Conservation (phyloP, 129 eudicot species). For the Lactuca saligna region DNA sequence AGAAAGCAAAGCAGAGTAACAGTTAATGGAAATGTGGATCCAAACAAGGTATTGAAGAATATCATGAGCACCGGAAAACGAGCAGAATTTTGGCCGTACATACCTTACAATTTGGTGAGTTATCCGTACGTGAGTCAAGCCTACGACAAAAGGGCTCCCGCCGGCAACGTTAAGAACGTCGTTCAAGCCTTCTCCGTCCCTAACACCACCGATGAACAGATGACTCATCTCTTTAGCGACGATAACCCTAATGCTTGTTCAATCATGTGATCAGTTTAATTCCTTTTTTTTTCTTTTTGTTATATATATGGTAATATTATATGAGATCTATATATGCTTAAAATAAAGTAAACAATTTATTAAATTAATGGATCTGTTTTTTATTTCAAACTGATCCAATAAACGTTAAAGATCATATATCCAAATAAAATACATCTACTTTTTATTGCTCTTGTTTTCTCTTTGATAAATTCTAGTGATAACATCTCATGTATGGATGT, state of each 20-base stretch:
- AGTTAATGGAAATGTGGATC: slow-evolving; percentile 72
- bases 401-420: background rate
- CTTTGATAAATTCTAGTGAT: no score
- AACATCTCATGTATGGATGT: no score
- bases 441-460: no score
- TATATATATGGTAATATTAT: background rate
- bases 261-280: slow-evolving; percentile 55
- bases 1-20: slow-evolving; percentile 72
- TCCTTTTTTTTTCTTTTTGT: background rate
- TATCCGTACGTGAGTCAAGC: slow-evolving; percentile 59
- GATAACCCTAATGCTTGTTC: slow-evolving; percentile 90
- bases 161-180: slow-evolving; percentile 74
- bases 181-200: slow-evolving; percentile 46
- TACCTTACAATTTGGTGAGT: slow-evolving; percentile 66
- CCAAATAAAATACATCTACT: background rate
- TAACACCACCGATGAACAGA: slow-evolving; percentile 55
- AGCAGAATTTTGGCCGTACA: slow-evolving; percentile 91
- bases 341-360: background rate
- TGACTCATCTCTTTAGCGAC: slow-evolving; percentile 68
- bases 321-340: slow-evolving; percentile 15
- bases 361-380: background rate
- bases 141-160: slow-evolving; percentile 93
- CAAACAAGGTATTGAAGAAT: slow-evolving; percentile 72
- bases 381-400: background rate
- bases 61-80: slow-evolving; percentile 81